Conservation (phyloP, 108 stramenopile species). For the Skeletonema menzelii region DNA sequence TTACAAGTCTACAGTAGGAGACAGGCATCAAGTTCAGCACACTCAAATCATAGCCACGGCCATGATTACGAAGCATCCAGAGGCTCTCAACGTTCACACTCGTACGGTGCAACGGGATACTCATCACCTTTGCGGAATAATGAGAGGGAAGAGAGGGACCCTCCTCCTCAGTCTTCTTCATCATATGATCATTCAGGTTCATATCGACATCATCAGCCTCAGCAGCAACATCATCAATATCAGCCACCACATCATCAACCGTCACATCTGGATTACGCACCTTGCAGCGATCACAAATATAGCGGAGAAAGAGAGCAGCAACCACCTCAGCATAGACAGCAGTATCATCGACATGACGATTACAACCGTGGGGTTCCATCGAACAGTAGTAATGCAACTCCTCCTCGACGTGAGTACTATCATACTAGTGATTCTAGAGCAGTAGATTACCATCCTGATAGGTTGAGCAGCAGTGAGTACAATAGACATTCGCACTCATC, state of each 20-base stretch:
- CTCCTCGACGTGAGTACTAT: neutral
- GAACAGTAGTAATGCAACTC: neutral
- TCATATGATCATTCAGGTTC: neutral
- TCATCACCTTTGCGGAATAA: neutral
- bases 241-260: neutral
- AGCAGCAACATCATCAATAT: neutral
- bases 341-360: neutral
- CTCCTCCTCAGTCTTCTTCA: neutral
- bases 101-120: neutral
- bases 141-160: slow-evolving; percentile 1
- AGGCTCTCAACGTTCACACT: neutral
- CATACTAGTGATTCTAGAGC: neutral
- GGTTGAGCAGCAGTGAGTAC: neutral
- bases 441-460: neutral
- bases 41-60: neutral
- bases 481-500: neutral
- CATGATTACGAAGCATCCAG: neutral
- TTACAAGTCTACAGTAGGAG: slow-evolving; percentile 8
- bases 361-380: neutral
- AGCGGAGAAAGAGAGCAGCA: neutral
- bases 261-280: neutral
- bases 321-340: neutral
- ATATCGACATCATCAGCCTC: neutral
- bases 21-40: neutral
- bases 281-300: neutral